phyloP scores from a whole-genome alignment of 1,139 yeast genomes.

The Geotrichum cucujoidarum region DNA sequence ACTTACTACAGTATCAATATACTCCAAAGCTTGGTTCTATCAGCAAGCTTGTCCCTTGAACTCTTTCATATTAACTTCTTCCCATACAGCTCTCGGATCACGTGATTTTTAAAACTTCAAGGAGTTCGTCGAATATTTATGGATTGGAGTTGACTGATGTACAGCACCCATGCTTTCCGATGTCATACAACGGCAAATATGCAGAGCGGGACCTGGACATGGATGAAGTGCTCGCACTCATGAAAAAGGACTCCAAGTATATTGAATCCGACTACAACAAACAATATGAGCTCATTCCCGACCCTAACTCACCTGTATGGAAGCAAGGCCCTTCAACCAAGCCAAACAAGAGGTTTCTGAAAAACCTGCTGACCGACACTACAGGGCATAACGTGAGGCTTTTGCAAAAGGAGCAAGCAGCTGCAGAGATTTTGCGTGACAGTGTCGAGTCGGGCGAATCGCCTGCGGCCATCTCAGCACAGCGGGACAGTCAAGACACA shows the following conservation, averaged over 20 bases:
- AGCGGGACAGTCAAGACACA: too few relatives aligned
- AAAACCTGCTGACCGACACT: slow-evolving; percentile 17
- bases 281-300: slow-evolving; percentile 14
- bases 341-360: slow-evolving; percentile 20
- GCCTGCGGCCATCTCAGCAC: too few relatives aligned
- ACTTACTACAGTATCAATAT: too few relatives aligned
- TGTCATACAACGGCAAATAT: slow-evolving; percentile 1
- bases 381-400: slow-evolving; percentile 18
- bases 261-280: slow-evolving; percentile 24
- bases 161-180: background rate
- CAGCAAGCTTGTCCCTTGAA: too few relatives aligned
- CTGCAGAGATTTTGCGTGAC: too few relatives aligned
- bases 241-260: slow-evolving; percentile 19
- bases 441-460: too few relatives aligned
- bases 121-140: too few relatives aligned
- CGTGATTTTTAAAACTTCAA: too few relatives aligned
- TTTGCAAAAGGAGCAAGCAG: slow-evolving; percentile 8
- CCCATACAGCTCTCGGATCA: too few relatives aligned
- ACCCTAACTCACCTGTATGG: background rate
- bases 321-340: slow-evolving; percentile 8
- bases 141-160: too few relatives aligned
- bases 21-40: too few relatives aligned
- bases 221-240: slow-evolving; percentile 11
- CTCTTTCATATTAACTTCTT: too few relatives aligned
- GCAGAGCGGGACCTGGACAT: slow-evolving; percentile 11